Percentiles rank a stretch among this genome's conserved stretches.
phyloP scores from a whole-genome alignment of 164 flowering plant species.

The Berberis thunbergii region DNA sequence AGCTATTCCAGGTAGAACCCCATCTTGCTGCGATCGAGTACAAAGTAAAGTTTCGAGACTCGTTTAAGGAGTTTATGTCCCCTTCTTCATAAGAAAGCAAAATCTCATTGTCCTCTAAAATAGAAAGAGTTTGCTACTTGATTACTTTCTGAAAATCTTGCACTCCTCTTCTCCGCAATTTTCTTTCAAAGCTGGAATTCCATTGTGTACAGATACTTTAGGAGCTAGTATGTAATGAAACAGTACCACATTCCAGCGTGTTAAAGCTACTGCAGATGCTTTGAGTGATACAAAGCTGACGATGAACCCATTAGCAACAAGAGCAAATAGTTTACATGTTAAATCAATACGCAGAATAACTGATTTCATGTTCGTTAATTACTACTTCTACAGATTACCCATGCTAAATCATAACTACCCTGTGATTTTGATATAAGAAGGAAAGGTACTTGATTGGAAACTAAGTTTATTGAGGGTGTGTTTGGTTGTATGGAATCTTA shows the following conservation, averaged over 20 bases:
- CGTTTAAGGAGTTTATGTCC: conserved; percentile 11
- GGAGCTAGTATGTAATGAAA: conserved; percentile 76
- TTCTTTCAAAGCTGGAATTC: conserved; percentile 56
- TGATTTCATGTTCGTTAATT: conserved; percentile 56
- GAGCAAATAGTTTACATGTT: conserved; percentile 68
- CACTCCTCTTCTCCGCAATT: conserved; percentile 26
- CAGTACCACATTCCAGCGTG: conserved; percentile 56
- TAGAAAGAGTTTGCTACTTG: conserved; percentile 12
- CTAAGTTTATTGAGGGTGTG: no score
- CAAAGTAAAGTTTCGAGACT: conserved; percentile 30
- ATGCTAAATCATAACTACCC: conserved; percentile 84
- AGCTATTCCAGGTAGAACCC: conserved; percentile 72
- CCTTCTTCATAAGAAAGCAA: conserved; percentile 18
- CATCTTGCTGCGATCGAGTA: conserved; percentile 50
- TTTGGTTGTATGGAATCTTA: no score
- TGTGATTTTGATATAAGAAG: conserved; percentile 18
- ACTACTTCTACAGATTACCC: conserved; percentile 40
- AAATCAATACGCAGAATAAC: conserved; percentile 71
- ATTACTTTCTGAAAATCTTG: conserved; percentile 12
- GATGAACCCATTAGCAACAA: conserved; percentile 65
- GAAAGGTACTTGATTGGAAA: background rate
- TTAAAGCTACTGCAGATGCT: conserved; percentile 66
- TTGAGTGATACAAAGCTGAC: conserved; percentile 70
- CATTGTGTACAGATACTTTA: conserved; percentile 55
- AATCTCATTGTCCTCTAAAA: conserved; percentile 10